phyloP scores from a whole-genome alignment of 768 basidiomycete species.

The Termitomyces sp. region DNA sequence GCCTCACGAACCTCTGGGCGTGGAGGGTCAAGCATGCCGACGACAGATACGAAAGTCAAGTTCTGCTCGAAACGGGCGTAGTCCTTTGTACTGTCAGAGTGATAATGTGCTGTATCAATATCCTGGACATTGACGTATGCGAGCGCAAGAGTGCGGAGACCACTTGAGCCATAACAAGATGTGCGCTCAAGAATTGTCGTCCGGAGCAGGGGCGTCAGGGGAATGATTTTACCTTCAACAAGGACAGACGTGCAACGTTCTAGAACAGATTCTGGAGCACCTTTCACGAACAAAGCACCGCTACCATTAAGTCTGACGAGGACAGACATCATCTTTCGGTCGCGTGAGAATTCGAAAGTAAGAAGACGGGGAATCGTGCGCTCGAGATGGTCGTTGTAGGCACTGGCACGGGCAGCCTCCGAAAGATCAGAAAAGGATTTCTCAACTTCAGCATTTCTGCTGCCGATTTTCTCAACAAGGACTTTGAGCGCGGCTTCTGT shows the following conservation, averaged over 20 bases:
- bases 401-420: slow-evolving; percentile 64
- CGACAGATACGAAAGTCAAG: slow-evolving; percentile 90
- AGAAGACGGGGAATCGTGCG: slow-evolving; percentile 69
- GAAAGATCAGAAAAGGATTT: slow-evolving; percentile 54
- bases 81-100: slow-evolving; percentile 70
- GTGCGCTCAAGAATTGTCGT: slow-evolving; percentile 59
- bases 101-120: slow-evolving; percentile 76
- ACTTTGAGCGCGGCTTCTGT: slow-evolving; percentile 97
- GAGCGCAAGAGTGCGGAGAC: slow-evolving; percentile 87
- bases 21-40: slow-evolving; percentile 97
- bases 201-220: slow-evolving; percentile 61
- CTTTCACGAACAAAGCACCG: slow-evolving; percentile 90
- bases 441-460: slow-evolving; percentile 51
- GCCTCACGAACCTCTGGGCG: slow-evolving; percentile 88
- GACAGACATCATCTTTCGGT: slow-evolving; percentile 99
- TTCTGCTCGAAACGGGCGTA: slow-evolving; percentile 90
- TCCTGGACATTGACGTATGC: slow-evolving; percentile 81
- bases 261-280: slow-evolving; percentile 92
- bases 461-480: slow-evolving; percentile 90
- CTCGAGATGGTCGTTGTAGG: slow-evolving; percentile 83
- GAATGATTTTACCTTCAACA: slow-evolving; percentile 57
- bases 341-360: slow-evolving; percentile 97
- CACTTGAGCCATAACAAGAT: slow-evolving; percentile 68
- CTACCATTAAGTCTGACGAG: slow-evolving; percentile 64
- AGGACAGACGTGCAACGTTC: slow-evolving; percentile 80